Conservation (phyloP, 768 basidiomycete species). For the Boletus rubescentipes region DNA sequence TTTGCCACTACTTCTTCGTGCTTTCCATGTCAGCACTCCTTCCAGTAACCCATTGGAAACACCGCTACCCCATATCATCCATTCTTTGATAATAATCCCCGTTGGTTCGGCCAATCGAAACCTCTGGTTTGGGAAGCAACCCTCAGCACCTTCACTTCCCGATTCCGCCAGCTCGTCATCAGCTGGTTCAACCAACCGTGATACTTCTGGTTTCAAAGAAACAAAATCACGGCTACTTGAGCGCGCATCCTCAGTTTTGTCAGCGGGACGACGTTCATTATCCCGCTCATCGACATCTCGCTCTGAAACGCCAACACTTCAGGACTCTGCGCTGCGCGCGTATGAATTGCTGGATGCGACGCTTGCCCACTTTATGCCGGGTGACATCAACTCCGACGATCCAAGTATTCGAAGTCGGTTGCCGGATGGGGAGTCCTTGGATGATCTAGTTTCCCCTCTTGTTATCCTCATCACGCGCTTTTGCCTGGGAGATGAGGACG, state of each 20-base stretch:
- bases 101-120: constrained; percentile 52
- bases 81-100: constrained; percentile 79
- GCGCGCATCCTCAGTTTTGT: constrained; percentile 27
- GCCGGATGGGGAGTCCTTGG: constrained; percentile 53
- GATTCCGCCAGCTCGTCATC: constrained; percentile 39
- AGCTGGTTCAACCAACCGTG: constrained; percentile 10
- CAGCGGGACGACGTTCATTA: constrained; percentile 30
- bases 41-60: constrained; percentile 64
- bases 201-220: constrained; percentile 19
- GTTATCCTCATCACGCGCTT: constrained; percentile 72
- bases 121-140: constrained; percentile 58
- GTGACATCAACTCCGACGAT: constrained; percentile 62
- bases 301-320: constrained; percentile 26
- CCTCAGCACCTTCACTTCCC: constrained; percentile 34
- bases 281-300: constrained; percentile 50
- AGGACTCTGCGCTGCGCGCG: constrained; percentile 60
- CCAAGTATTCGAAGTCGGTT: constrained; percentile 48
- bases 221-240: constrained; percentile 25
- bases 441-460: constrained; percentile 78
- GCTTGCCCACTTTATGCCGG: constrained; percentile 65
- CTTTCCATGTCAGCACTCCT: constrained; percentile 63
- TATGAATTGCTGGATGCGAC: constrained; percentile 66
- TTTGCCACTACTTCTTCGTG: constrained; percentile 66
- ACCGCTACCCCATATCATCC: constrained; percentile 80
- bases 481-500: constrained; percentile 60